Evolutionary conservation across 805 yeast species (phyloP), one percentile per base, ranked within the genome.

Genomic region (Metschnikowia peoriensis): DNA sequence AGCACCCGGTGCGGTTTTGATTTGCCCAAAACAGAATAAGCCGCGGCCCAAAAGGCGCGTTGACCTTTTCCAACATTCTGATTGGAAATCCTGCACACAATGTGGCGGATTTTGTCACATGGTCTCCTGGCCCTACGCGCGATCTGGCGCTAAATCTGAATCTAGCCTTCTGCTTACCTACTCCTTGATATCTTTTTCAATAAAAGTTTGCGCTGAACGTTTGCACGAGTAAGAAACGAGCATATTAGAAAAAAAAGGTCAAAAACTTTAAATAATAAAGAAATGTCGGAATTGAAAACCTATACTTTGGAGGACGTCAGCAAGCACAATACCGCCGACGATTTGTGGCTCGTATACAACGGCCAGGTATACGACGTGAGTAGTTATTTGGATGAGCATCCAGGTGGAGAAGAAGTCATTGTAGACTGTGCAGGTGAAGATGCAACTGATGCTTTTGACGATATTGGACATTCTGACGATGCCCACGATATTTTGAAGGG

Each of bases 401-500:
- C 87, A 28, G 96, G 96, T 66, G 96, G 96, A 52, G 86, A 85
- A 51, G 96, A 89, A 66, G 88, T 89, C 34, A 75, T 89, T 52
- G 70, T 82, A 47, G 96, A 89, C 61, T 79, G 83, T 65, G 96
- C 88, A 34, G 97, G 96, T 42, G 78, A 79, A 54, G 96, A 90
- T 67, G 92, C 91, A 49, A 83, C 89, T 12, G 72, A 67, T 46
- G 81, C 84, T 27, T 84, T 84, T 59, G 84, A 82, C 60, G 97
- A 90, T 66, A 92, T 94, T 67, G 99, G 99, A 37, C 99, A 94
- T 74, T 90, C 98, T 37, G 97, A 92, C 57, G 97, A 92, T 61
- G 98, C 99, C 40, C 84, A 85, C 61, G 94, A 86, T 62, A 77
- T 86, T 61, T 76, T 94, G 63, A 77, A 73, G 43, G 83, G 80